Evolutionary conservation across 495 filamentous ascomycete species (phyloP).

Genomic region (Penicillium simplicissimum): DNA sequence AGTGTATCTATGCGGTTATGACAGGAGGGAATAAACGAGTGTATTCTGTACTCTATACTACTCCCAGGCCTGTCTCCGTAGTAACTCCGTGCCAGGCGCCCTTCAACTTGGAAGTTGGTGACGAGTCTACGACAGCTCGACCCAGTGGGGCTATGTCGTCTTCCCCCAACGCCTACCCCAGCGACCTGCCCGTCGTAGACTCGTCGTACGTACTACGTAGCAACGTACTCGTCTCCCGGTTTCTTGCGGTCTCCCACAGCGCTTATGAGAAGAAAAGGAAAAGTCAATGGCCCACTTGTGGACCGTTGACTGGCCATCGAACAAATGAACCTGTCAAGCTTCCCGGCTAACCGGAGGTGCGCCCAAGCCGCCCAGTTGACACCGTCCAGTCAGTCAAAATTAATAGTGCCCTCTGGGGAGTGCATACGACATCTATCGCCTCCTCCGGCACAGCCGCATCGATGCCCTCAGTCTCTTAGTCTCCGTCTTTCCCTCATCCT

Average conservation of each 20-base stretch:
- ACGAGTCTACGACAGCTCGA: constrained; percentile 6
- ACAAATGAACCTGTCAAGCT: constrained; percentile 1
- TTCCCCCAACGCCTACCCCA: constrained; percentile 4
- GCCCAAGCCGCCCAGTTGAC: neutral
- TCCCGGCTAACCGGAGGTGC: constrained; percentile 7
- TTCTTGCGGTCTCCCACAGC: neutral
- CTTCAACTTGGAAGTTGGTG: too few species aligned
- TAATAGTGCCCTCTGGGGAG: neutral
- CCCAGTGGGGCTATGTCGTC: neutral
- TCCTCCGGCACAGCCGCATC: constrained; percentile 8
- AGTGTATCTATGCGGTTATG: neutral
- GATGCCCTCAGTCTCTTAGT: neutral
- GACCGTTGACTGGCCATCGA: constrained; percentile 6
- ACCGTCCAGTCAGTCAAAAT: neutral
- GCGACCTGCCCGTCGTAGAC: neutral
- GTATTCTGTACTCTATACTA: neutral
- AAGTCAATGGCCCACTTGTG: constrained; percentile 4
- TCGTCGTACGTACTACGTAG: too few species aligned
- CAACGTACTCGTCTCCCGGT: neutral
- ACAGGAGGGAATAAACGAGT: neutral
- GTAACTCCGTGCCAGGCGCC: too few species aligned
- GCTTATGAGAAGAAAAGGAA: neutral
- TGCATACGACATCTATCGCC: constrained; percentile 14
- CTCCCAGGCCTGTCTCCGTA: neutral
- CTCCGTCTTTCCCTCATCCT: neutral